Conservation (phyloP, 2,329 filamentous ascomycete species). For the Colletotrichum euphorbiae region DNA sequence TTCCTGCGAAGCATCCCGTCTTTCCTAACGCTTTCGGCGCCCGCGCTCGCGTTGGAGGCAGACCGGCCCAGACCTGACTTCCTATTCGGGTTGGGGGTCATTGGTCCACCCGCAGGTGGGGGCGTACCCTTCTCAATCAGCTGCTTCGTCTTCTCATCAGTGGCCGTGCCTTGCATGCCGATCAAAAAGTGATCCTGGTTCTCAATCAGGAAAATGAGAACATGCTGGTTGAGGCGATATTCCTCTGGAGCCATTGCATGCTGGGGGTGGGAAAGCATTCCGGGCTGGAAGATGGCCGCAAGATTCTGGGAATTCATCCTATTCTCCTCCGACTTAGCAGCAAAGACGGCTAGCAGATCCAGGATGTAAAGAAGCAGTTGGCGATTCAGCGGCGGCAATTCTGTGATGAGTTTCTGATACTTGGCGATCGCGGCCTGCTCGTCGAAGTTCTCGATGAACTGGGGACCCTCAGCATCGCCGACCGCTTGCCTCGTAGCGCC, state of each 20-base stretch:
- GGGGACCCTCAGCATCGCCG: constrained; percentile 74
- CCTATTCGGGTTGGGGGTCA: constrained; percentile 63
- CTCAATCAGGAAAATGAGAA: constrained; percentile 97
- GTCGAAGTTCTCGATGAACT: constrained; percentile 73
- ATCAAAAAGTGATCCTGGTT: constrained; percentile 99
- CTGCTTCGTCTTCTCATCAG: constrained; percentile 81
- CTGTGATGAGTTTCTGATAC: constrained; percentile 92
- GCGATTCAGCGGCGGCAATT: constrained; percentile 90
- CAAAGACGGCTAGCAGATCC: constrained; percentile 94
- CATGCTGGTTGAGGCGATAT: constrained; percentile 94
- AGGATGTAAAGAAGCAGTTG: constrained; percentile 96
- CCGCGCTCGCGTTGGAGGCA: constrained; percentile 88
- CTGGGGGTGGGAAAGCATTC: constrained; percentile 90
- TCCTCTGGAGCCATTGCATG: constrained; percentile 97
- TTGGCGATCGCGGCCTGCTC: constrained; percentile 79
- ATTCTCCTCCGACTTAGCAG: constrained; percentile 95
- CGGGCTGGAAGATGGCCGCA: constrained; percentile 96
- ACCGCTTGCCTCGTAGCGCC: constrained; percentile 78
- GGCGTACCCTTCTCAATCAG: constrained; percentile 78
- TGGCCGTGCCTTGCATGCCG: constrained; percentile 98
- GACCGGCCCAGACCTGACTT: constrained; percentile 76
- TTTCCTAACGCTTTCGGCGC: constrained; percentile 86
- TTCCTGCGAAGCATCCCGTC: constrained; percentile 86
- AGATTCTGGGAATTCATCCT: constrained; percentile 96
- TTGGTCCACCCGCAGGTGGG: constrained; percentile 55